These are phyloP conservation scores for Thermochaetoides thermophila DNA, from an alignment of 495 filamentous ascomycete species.

Conservation along the genomic window DNA sequence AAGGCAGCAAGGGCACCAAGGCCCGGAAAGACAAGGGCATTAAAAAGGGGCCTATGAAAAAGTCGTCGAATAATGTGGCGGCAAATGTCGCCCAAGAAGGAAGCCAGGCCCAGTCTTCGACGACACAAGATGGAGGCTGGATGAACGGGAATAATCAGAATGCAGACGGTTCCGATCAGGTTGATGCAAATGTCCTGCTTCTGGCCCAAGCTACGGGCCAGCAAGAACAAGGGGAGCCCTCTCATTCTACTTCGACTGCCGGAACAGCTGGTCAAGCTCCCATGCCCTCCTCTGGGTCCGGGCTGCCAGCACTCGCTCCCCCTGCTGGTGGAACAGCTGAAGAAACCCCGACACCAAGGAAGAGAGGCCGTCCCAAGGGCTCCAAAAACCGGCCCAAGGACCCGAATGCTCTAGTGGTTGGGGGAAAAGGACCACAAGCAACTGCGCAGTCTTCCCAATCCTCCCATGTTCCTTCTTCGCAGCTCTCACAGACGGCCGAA, in stretches of 20 bases:
- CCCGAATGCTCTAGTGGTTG: too few relatives aligned
- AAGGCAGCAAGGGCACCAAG: constrained; percentile 36
- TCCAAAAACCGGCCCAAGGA: constrained; percentile 35
- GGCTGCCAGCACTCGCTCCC: constrained; percentile 7
- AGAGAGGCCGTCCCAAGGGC: constrained; percentile 29
- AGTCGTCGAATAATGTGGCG: neutral
- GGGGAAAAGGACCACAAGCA: constrained; percentile 1
- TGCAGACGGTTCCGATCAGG: constrained; percentile 7
- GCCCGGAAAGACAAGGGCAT: constrained; percentile 34
- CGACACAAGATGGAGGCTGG: constrained; percentile 14
- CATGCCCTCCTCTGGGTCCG: constrained; percentile 3
- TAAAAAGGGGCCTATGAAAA: constrained; percentile 26
- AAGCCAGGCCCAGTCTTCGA: neutral
- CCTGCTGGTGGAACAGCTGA: neutral
- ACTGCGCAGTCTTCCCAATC: constrained; percentile 1
- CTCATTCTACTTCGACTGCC: neutral
- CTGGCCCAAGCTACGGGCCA: constrained; percentile 12
- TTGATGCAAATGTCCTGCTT: constrained; percentile 15
- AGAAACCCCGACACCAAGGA: constrained; percentile 15
- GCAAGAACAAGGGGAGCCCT: neutral
- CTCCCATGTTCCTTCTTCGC: constrained; percentile 1
- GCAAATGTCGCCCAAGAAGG: too few relatives aligned
- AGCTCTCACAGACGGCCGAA: constrained; percentile 4
- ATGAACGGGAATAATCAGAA: constrained; percentile 14
- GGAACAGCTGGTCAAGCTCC: neutral